Base-by-base conservation (phyloP, 176 grass and related monocot species). In the Dendrocalamus sinicus region DNA sequence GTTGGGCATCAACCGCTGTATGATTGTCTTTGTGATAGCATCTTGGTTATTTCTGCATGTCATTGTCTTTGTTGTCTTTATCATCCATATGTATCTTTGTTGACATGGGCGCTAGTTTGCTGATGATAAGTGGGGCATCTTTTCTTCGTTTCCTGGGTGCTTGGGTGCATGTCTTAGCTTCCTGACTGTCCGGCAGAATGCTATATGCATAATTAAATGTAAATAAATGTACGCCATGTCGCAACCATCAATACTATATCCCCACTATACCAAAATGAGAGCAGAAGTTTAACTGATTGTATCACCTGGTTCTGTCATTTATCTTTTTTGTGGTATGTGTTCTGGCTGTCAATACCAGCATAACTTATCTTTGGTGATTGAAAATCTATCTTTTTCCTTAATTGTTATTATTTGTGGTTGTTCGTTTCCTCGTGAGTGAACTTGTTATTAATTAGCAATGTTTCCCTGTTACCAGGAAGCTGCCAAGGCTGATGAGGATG, bases 401-500 rank as follows among this genome's bases (percentile, higher is more conserved):
- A 39, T 48, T 79, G 32, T 9, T 7, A 19, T 71, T 26, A 59
- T 63, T 57, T 72, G 6, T 23, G 16, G 19, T 71, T 28, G 17
- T 83, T 30, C 9, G 3, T 12, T 23, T 78, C 9, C 32, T 45
- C 12, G 0, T 30, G 8, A 71, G 22, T 75, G 70, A 20, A 4
- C 15, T 22, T 28, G 16, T 64, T 50, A 50, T 59, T 83, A 5
- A 86, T 46, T 46, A 20, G 54, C 17, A 73, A 78, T 86, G 13
- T 65, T 55, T 43, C n/a, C 73, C n/a, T 86, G 12, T 70, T 44
- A 45, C 59, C 62, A 91, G 85, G 89, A 91, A 70, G 89, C 81
- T 54, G 53, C 80, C 80, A 91, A 91, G 70, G 80, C 11, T 46
- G 80, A 58, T 43, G 79, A 90, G 59, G 89, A 90, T 5, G 84